Conservation (phyloP, 2,329 filamentous ascomycete genomes). For the Calonectria fujianensis region DNA sequence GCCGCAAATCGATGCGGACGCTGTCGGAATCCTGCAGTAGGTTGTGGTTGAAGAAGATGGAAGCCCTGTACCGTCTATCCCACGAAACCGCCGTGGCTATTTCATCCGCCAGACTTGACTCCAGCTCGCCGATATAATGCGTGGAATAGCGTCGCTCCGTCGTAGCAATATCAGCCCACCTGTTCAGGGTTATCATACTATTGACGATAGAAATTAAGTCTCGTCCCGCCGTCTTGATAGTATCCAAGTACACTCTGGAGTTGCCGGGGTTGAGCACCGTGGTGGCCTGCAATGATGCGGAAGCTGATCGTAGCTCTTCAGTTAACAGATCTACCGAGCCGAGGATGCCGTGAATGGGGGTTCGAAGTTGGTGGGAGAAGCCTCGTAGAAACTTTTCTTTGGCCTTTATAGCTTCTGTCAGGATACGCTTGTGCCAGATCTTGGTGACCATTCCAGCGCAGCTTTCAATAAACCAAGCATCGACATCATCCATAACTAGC, state of each 20-base stretch:
- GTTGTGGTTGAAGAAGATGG: conserved; percentile 45
- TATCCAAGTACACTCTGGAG: conserved; percentile 53
- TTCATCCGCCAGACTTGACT: conserved; percentile 42
- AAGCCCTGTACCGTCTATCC: conserved; percentile 39
- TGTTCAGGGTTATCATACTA: conserved; percentile 63
- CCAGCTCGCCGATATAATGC: conserved; percentile 40
- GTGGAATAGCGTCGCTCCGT: conserved; percentile 56
- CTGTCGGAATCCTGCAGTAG: conserved; percentile 51
- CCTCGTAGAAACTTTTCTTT: conserved; percentile 67
- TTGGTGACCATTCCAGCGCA: conserved; percentile 63
- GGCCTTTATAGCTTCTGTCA: conserved; percentile 64
- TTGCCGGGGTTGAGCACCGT: conserved; percentile 14
- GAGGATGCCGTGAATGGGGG: conserved; percentile 68
- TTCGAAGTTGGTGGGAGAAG: conserved; percentile 68
- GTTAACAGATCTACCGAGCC: conserved; percentile 61
- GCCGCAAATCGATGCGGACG: conserved; percentile 60
- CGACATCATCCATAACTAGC: conserved; percentile 67
- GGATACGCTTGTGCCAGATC: conserved; percentile 60
- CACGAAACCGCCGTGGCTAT: conserved; percentile 18
- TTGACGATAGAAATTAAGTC: conserved; percentile 67
- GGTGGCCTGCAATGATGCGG: conserved; percentile 29
- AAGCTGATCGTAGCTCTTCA: conserved; percentile 60
- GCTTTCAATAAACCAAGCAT: conserved; percentile 66
- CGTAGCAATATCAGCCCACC: conserved; percentile 61
- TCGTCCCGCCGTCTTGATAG: conserved; percentile 63